phyloP scores from a whole-genome alignment of 495 filamentous ascomycete genomes.

The Aspergillus incahuasiensis region DNA sequence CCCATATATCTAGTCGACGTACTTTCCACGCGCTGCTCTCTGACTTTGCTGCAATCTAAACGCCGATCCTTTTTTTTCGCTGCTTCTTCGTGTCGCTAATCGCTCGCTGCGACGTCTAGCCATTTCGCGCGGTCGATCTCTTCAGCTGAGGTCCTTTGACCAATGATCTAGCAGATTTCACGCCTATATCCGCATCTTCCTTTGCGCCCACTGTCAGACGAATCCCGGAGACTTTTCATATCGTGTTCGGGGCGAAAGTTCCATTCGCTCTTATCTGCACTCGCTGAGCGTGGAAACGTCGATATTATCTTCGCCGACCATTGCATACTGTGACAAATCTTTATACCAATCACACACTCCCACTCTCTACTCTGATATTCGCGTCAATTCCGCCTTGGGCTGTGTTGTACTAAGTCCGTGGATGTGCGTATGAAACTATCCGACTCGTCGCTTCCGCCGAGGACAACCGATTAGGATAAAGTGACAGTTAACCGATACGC shows the following conservation, averaged over 20 bases:
- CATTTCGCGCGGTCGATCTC: conserved; percentile 22
- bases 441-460: conserved; percentile 22
- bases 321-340: background rate
- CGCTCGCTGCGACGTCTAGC: conserved; percentile 26
- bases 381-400: conserved; percentile 30
- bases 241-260: conserved; percentile 11
- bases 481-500: conserved; percentile 33
- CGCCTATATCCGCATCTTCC: conserved; percentile 3
- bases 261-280: conserved; percentile 3
- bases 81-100: conserved; percentile 30
- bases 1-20: conserved; percentile 1
- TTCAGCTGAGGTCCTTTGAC: conserved; percentile 11
- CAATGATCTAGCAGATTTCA: conserved; percentile 13
- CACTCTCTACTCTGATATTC: conserved; percentile 6
- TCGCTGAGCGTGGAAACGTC: conserved; percentile 12
- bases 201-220: conserved; percentile 8
- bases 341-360: conserved; percentile 13
- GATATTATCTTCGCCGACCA: background rate
- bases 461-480: conserved; percentile 31
- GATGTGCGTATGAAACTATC: conserved; percentile 32
- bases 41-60: conserved; percentile 21
- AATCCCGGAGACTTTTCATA: background rate
- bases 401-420: conserved; percentile 32
- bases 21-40: conserved; percentile 11
- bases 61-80: conserved; percentile 26